Percentiles rank a stretch among this genome's conserved stretches.
phyloP scores from a whole-genome alignment of 805 yeast species.

The Metschnikowia peoriensis region DNA sequence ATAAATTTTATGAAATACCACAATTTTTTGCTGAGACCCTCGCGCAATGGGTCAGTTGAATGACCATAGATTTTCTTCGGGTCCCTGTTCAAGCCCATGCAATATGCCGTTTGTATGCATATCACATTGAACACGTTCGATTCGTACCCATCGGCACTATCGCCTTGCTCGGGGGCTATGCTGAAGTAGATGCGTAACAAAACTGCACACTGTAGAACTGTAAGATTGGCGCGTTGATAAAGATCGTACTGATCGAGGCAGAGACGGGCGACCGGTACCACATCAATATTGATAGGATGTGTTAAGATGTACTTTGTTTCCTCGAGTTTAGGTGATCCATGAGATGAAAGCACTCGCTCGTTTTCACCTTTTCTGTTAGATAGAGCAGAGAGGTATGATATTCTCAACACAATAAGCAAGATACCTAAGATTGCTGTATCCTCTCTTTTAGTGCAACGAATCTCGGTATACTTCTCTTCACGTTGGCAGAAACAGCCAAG shows the following conservation, averaged over 20 bases:
- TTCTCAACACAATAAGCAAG: conserved; percentile 48
- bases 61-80: conserved; percentile 9
- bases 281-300: conserved; percentile 32
- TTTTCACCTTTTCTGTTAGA: conserved; percentile 17
- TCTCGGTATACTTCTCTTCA: conserved; percentile 16
- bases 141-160: conserved; percentile 19
- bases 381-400: conserved; percentile 52
- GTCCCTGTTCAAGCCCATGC: conserved; percentile 25
- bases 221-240: conserved; percentile 10
- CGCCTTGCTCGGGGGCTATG: conserved; percentile 18
- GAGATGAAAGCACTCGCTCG: conserved; percentile 6
- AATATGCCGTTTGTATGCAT: conserved; percentile 24
- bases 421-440: conserved; percentile 53
- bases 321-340: conserved; percentile 4
- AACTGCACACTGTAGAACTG: conserved; percentile 17
- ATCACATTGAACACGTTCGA: conserved; percentile 24
- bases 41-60: background rate
- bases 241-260: conserved; percentile 37
- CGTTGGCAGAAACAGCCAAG: conserved; percentile 30
- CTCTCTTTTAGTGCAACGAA: conserved; percentile 37
- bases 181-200: conserved; percentile 13
- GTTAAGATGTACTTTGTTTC: conserved; percentile 26
- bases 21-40: conserved; percentile 14
- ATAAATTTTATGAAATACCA: conserved; percentile 24
- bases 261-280: conserved; percentile 28